phyloP scores from a whole-genome alignment of 2,329 filamentous ascomycete species.

The Paracorniculantispora psalliotae region DNA sequence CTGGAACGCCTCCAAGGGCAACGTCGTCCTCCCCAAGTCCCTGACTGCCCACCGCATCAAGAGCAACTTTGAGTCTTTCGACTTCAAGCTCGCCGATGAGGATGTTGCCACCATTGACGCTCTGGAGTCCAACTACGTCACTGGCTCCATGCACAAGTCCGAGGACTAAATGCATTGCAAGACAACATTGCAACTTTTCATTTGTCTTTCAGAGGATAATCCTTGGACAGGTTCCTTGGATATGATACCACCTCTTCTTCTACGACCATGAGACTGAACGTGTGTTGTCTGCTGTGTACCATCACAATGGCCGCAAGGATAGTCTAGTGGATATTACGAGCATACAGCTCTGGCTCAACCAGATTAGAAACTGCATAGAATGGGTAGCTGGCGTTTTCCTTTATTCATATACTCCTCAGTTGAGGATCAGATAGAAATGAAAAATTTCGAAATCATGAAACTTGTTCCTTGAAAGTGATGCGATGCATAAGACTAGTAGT shows the following conservation, averaged over 20 bases:
- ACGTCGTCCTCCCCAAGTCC: slow-evolving; percentile 72
- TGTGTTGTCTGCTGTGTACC: not conserved
- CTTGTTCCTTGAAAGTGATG: not conserved
- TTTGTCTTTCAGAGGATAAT: slow-evolving; percentile 12
- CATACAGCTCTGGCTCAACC: slow-evolving; percentile 10
- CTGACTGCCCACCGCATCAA: slow-evolving; percentile 57
- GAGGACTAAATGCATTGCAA: slow-evolving; percentile 25
- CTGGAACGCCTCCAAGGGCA: slow-evolving; percentile 73
- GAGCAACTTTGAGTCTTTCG: slow-evolving; percentile 59
- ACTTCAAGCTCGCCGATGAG: slow-evolving; percentile 54
- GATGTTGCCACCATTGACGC: slow-evolving; percentile 60
- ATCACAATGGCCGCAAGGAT: not conserved
- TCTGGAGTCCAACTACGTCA: slow-evolving; percentile 69
- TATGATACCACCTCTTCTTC: slow-evolving; percentile 14
- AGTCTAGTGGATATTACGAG: slow-evolving; percentile 10
- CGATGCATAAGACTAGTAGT: not conserved
- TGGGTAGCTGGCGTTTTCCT: slow-evolving; percentile 13
- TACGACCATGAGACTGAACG: slow-evolving; percentile 9
- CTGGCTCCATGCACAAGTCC: slow-evolving; percentile 44
- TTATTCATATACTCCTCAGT: not conserved
- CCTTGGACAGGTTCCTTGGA: slow-evolving; percentile 1
- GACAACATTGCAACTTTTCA: slow-evolving; percentile 4
- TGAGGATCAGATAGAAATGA: not conserved
- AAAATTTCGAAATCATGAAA: not conserved
- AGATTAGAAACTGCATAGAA: slow-evolving; percentile 14